phyloP scores from a whole-genome alignment of 1,284 basidiomycete species.

The Amylostereum areolatum region DNA sequence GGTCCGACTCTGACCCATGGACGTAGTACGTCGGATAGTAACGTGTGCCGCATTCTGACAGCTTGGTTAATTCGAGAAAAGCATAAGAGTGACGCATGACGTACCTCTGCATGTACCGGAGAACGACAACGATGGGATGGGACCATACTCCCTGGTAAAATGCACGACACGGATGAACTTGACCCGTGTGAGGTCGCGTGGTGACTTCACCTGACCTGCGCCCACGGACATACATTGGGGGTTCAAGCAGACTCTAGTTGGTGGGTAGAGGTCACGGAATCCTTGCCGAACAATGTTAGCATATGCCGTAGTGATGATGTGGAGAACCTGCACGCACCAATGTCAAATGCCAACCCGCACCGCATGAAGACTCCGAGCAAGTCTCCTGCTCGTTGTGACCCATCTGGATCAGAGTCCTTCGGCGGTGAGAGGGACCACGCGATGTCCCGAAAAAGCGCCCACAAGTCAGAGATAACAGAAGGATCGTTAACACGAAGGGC shows the following conservation, averaged over 20 bases:
- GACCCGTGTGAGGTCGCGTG: background rate
- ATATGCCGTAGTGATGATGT: too few relatives aligned
- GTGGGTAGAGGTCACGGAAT: background rate
- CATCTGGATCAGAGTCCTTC: too few relatives aligned
- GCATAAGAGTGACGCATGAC: background rate
- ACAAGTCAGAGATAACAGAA: too few relatives aligned
- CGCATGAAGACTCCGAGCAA: too few relatives aligned
- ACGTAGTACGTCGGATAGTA: background rate
- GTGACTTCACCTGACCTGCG: background rate
- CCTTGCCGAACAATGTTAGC: background rate
- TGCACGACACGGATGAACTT: background rate
- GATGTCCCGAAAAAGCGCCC: too few relatives aligned
- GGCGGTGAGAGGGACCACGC: too few relatives aligned
- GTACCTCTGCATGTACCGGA: background rate
- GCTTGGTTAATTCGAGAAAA: background rate
- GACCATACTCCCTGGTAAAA: background rate
- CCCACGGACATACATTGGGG: too few relatives aligned
- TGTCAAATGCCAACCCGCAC: too few relatives aligned
- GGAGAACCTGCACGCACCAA: too few relatives aligned
- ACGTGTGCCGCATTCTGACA: background rate
- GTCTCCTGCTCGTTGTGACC: too few relatives aligned
- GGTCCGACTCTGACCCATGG: background rate
- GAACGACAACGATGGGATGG: background rate
- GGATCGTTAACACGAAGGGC: too few relatives aligned
- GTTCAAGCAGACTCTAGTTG: background rate